A percentile compares a stretch with the other conserved stretches of the same genome.
These are phyloP conservation scores for Aspergillus caelatus DNA, from an alignment of 2,329 filamentous ascomycete species.

Conservation along the genomic window DNA sequence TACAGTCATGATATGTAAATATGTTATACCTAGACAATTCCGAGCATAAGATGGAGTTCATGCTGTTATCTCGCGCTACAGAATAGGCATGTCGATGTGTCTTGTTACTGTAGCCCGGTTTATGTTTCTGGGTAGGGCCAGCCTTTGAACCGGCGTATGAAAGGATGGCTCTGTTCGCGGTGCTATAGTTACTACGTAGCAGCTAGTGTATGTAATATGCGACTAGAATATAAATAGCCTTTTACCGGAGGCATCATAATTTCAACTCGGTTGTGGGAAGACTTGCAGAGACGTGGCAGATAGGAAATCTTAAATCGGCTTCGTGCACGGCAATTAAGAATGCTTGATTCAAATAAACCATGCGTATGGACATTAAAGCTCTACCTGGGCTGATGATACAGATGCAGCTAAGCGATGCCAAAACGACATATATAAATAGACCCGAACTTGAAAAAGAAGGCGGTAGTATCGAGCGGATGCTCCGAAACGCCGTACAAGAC, in stretches of 20 bases:
- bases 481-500: conserved; percentile 20
- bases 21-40: background rate
- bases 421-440: background rate
- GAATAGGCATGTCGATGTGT: background rate
- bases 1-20: background rate
- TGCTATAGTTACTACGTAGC: background rate
- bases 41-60: background rate
- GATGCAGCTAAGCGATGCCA: background rate
- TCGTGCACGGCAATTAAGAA: background rate
- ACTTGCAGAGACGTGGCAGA: background rate
- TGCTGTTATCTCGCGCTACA: background rate
- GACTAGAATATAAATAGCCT: background rate
- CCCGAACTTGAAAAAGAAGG: background rate
- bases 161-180: no score
- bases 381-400: background rate
- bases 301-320: background rate
- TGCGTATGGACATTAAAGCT: background rate
- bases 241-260: background rate
- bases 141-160: no score
- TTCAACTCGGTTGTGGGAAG: background rate
- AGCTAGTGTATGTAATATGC: background rate
- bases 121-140: background rate
- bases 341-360: background rate
- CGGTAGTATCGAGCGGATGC: conserved; percentile 2
- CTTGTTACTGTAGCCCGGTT: background rate